Percentiles rank a stretch among this genome's conserved stretches.
These are phyloP conservation scores for Haplographium delicatum DNA, from an alignment of 495 filamentous ascomycete genomes.

Conservation along the genomic window DNA sequence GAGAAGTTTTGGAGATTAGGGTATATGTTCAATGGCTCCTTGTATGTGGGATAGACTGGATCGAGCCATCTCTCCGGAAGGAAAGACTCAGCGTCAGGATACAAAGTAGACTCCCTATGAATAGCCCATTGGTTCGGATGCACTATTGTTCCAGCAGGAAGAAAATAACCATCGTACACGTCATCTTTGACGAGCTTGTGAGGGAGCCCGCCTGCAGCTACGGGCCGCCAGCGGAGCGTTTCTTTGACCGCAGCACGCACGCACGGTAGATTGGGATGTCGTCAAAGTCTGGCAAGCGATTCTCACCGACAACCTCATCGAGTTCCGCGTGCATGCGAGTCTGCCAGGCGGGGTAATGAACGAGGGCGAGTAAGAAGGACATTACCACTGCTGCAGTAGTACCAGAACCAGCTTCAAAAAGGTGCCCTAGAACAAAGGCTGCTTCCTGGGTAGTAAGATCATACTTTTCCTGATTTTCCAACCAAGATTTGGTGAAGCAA, in stretches of 20 bases:
- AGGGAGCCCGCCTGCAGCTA: slow-evolving; percentile 26
- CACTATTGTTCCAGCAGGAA: slow-evolving; percentile 35
- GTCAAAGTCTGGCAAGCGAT: slow-evolving; percentile 41
- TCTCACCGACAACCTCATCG: slow-evolving; percentile 46
- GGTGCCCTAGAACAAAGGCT: too few relatives aligned
- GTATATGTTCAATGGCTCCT: slow-evolving; percentile 41
- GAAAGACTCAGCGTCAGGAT: slow-evolving; percentile 58
- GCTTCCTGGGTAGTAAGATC: too few relatives aligned
- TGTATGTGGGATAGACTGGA: slow-evolving; percentile 12
- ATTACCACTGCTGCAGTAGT: too few relatives aligned
- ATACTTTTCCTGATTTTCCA: too few relatives aligned
- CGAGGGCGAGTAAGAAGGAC: too few relatives aligned
- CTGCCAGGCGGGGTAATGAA: slow-evolving; percentile 48
- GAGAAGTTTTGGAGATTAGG: slow-evolving; percentile 28
- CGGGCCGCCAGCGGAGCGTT: slow-evolving; percentile 46
- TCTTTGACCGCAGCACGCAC: slow-evolving; percentile 43
- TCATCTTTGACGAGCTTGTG: slow-evolving; percentile 42
- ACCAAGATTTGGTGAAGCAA: too few relatives aligned
- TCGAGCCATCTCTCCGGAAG: slow-evolving; percentile 46
- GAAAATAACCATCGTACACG: slow-evolving; percentile 42
- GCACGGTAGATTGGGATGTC: slow-evolving; percentile 42
- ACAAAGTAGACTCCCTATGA: slow-evolving; percentile 51
- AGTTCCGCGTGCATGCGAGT: slow-evolving; percentile 47
- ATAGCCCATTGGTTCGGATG: slow-evolving; percentile 32
- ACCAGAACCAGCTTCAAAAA: too few relatives aligned